A percentile compares a stretch with the other conserved stretches of the same genome.
Conservation (phyloP, 2,329 filamentous ascomycete genomes). For the Stagonosporopsis rhizophila region DNA sequence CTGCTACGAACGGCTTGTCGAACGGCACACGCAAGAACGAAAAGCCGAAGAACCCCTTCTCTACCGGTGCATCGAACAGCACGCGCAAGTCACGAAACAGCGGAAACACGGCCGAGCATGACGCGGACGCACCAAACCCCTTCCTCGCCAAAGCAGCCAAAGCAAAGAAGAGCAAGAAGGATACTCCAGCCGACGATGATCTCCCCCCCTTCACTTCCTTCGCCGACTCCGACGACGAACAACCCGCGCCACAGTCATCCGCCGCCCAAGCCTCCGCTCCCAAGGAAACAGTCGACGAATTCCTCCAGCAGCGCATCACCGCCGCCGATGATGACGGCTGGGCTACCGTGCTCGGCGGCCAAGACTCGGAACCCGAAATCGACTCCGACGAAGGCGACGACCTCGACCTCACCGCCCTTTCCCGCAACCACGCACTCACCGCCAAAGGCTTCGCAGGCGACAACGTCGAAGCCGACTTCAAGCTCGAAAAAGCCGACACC, state of each 20-base stretch:
- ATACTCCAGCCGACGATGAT: conserved; percentile 21
- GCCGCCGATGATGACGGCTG: conserved; percentile 52
- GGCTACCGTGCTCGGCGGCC: conserved; percentile 52
- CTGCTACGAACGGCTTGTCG: conserved; percentile 23
- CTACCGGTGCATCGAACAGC: conserved; percentile 24
- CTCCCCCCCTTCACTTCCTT: conserved; percentile 17
- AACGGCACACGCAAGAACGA: conserved; percentile 13
- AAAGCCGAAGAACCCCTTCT: conserved; percentile 25
- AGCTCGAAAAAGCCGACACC: conserved; percentile 75
- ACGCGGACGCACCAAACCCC: conserved; percentile 32
- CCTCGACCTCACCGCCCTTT: conserved; percentile 50
- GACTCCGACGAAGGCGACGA: conserved; percentile 49
- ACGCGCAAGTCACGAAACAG: conserved; percentile 20
- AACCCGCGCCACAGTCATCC: background rate
- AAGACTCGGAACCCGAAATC: conserved; percentile 33
- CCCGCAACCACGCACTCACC: conserved; percentile 70
- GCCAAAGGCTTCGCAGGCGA: conserved; percentile 85
- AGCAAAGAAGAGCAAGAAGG: conserved; percentile 37
- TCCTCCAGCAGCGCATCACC: conserved; percentile 44
- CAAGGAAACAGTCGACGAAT: conserved; percentile 31
- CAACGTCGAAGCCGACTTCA: conserved; percentile 82
- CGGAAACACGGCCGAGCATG: conserved; percentile 13
- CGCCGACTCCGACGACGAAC: conserved; percentile 17
- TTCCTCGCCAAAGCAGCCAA: conserved; percentile 42
- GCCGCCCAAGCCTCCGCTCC: too few relatives aligned